A percentile compares a stretch with the other conserved stretches of the same genome.
Conservation (phyloP, 1,284 basidiomycete species). For the Caloboletus firmus region DNA sequence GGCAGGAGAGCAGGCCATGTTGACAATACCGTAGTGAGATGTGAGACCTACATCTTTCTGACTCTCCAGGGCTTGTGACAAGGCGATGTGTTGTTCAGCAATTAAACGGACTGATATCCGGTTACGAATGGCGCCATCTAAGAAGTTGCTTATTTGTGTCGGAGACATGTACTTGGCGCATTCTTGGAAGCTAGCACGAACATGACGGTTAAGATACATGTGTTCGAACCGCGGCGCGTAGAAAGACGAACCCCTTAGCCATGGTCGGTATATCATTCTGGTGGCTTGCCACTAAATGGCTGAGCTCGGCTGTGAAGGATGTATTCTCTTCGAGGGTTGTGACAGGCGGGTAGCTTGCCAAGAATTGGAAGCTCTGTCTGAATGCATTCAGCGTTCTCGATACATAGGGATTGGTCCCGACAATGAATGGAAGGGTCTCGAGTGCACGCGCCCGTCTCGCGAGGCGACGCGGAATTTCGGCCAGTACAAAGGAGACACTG, state of each 20-base stretch:
- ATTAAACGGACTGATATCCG: slow-evolving; percentile 88
- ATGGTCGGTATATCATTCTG: slow-evolving; percentile 87
- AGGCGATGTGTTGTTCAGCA: slow-evolving; percentile 88
- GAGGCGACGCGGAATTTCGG: slow-evolving; percentile 73
- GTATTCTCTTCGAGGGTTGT: slow-evolving; percentile 69
- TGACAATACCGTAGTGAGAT: slow-evolving; percentile 63
- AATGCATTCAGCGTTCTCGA: slow-evolving; percentile 74
- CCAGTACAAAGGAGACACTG: slow-evolving; percentile 67
- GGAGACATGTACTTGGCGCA: slow-evolving; percentile 81
- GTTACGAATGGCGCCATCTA: slow-evolving; percentile 84
- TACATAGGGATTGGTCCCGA: slow-evolving; percentile 88
- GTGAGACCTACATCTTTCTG: slow-evolving; percentile 33
- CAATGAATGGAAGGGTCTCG: slow-evolving; percentile 79
- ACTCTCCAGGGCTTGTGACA: slow-evolving; percentile 61
- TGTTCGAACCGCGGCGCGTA: background rate
- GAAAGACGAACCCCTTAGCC: slow-evolving; percentile 72
- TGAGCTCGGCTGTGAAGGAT: slow-evolving; percentile 65
- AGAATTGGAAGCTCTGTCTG: slow-evolving; percentile 69
- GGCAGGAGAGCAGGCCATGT: slow-evolving; percentile 66
- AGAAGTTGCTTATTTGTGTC: slow-evolving; percentile 71
- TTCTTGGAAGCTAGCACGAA: slow-evolving; percentile 73
- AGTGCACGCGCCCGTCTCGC: slow-evolving; percentile 69
- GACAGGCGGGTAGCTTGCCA: slow-evolving; percentile 71
- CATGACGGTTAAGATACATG: slow-evolving; percentile 1
- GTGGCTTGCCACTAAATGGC: slow-evolving; percentile 74